Base-by-base conservation (phyloP, 306 rosid genomes). In the Abrus pulchellus region DNA sequence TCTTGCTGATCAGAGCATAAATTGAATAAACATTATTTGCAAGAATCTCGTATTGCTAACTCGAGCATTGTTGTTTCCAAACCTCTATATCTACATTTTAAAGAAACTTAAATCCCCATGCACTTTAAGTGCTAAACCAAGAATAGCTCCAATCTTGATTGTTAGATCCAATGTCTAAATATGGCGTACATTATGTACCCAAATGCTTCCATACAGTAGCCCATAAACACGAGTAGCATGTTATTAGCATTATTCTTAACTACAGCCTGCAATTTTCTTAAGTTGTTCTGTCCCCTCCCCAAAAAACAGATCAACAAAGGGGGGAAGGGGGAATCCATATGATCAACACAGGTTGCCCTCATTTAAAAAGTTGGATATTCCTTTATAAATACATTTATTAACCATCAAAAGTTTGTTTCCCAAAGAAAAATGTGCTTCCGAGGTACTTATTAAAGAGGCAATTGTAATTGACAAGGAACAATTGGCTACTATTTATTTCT, bases 381-480 rank as follows among this genome's bases (percentile, higher is more conserved):
- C 53, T 61, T 76, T 53, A 54, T 47, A 75, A 20, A 63, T 36
- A 44, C 20, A 53, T 44, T 32, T 38, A 43, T 38, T 71, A 77
- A 63, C 12, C 40, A 38, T 38, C 27, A 40, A 14, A 34, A 20
- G 14, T 6, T 2, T 68, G 50, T 50, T 66, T 13, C 44, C 54
- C 14, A 67, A 14, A 41, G 5, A 34, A 54, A 33, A 57, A 13
- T 30, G 65, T 47, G 45, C 43, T 70, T 69, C 3, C 9, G 12
- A 29, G 66, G 48, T 50, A 70, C 27, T 38, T 33, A 34, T 54
- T 48, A 68, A 32, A 14, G 61, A 20, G 66, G 29, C 33, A 33
- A 29, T 76, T 32, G 57, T 2, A 52, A 69, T 33, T 40, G 54
- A 30, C 47, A 36, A 5, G 30, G 63, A 80, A 52, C 5, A 10